phyloP scores from a whole-genome alignment of 2,329 filamentous ascomycete species.

The Neonectria faginata region DNA sequence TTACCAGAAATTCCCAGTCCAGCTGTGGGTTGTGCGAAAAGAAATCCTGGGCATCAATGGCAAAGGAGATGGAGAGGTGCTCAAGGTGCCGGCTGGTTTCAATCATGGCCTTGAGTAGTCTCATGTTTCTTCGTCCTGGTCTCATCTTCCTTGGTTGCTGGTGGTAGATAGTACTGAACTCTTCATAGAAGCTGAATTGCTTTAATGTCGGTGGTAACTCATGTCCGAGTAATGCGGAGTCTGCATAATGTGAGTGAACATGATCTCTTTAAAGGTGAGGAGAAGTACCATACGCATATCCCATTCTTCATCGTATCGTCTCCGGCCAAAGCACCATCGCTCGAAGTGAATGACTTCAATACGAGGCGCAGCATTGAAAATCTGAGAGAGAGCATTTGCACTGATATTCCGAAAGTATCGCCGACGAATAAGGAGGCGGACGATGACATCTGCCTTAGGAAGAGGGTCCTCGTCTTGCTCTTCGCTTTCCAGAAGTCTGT shows the following conservation, averaged over 20 bases:
- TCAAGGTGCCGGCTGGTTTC: too few species aligned
- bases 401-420: conserved; percentile 20
- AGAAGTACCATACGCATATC: conserved; percentile 1
- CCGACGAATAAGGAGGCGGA: conserved; percentile 26
- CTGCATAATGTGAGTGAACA: conserved; percentile 5
- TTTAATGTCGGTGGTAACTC: conserved; percentile 21
- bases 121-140: too few species aligned
- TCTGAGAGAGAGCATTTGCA: not conserved
- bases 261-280: not conserved
- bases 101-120: too few species aligned
- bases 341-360: conserved; percentile 29
- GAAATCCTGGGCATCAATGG: too few species aligned
- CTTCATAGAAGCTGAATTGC: conserved; percentile 30
- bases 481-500: not conserved
- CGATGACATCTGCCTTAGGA: conserved; percentile 17
- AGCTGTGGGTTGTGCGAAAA: too few species aligned
- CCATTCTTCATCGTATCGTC: not conserved
- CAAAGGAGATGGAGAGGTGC: too few species aligned
- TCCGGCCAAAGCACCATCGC: conserved; percentile 24
- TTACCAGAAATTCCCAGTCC: conserved; percentile 12
- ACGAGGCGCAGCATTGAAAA: conserved; percentile 7
- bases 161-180: conserved; percentile 18
- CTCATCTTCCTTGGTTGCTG: not conserved
- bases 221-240: conserved; percentile 11
- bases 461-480: conserved; percentile 1